A percentile compares a stretch with the other conserved stretches of the same genome.
Evolutionary conservation across 306 rosid species (phyloP).

Genomic region (Quercus dentata): DNA sequence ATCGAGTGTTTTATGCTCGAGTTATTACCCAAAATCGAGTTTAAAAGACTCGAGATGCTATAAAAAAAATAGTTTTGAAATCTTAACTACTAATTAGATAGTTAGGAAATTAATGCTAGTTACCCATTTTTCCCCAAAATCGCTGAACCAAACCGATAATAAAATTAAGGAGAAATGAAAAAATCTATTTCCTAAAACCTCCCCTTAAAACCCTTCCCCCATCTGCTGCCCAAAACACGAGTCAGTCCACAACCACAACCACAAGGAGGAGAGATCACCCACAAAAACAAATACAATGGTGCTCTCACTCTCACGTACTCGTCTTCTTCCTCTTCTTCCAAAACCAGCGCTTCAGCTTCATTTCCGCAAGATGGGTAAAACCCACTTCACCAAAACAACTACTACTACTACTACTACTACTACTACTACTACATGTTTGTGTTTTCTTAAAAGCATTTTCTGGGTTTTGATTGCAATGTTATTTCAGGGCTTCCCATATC

Average conservation of each 20-base stretch:
- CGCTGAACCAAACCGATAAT: too few relatives aligned
- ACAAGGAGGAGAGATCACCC: not conserved
- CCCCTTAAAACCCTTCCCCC: not conserved
- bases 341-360: constrained; percentile 4
- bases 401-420: not conserved
- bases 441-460: not conserved
- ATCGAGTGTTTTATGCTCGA: too few relatives aligned
- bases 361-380: constrained; percentile 12
- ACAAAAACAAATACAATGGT: not conserved
- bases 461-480: not conserved
- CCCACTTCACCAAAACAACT: not conserved
- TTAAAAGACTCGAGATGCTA: too few relatives aligned
- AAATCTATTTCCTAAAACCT: constrained; percentile 12
- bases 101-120: too few relatives aligned
- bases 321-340: not conserved
- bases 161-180: not conserved
- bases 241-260: not conserved
- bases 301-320: not conserved
- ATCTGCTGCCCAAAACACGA: not conserved
- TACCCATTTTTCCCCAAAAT: too few relatives aligned
- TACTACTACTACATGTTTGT: not conserved
- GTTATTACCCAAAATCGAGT: too few relatives aligned
- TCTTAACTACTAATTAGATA: too few relatives aligned
- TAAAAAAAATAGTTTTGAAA: too few relatives aligned
- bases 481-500: constrained; percentile 12